These are phyloP conservation scores for Trametes coccinea DNA, from an alignment of 768 basidiomycete species.

Conservation along the genomic window DNA sequence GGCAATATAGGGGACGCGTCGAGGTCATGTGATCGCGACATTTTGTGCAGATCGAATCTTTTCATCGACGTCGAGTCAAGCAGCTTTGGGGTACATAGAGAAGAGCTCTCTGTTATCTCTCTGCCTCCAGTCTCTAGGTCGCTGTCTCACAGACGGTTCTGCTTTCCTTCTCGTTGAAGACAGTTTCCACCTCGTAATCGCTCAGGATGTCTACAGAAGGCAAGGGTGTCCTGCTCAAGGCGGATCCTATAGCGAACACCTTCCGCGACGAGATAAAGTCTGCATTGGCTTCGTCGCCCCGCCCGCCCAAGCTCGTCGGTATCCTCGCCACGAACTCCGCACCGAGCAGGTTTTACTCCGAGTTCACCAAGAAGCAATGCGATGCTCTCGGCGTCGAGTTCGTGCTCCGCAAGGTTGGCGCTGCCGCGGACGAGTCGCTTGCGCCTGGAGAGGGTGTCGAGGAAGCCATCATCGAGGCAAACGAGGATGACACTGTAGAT, in stretches of 20 bases:
- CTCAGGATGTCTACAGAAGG: slow-evolving; percentile 34
- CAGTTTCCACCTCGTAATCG: neutral
- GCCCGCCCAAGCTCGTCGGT: slow-evolving; percentile 78
- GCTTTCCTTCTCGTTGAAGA: neutral
- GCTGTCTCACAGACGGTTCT: too few relatives aligned
- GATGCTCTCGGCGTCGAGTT: slow-evolving; percentile 86
- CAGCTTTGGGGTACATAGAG: too few relatives aligned
- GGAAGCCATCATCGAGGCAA: slow-evolving; percentile 94
- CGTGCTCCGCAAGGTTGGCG: slow-evolving; percentile 71
- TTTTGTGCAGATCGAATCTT: slow-evolving; percentile 9
- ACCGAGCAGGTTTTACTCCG: slow-evolving; percentile 80
- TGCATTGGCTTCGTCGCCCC: slow-evolving; percentile 38
- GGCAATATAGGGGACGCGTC: slow-evolving; percentile 5
- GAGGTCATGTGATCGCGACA: slow-evolving; percentile 15
- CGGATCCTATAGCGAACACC: slow-evolving; percentile 69
- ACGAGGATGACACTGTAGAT: slow-evolving; percentile 80
- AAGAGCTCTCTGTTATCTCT: too few relatives aligned
- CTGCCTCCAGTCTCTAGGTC: too few relatives aligned
- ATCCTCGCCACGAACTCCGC: slow-evolving; percentile 85
- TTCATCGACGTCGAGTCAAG: slow-evolving; percentile 16
- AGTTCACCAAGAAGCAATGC: slow-evolving; percentile 92
- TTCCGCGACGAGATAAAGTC: slow-evolving; percentile 71
- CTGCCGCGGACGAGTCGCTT: slow-evolving; percentile 53
- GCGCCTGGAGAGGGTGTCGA: slow-evolving; percentile 89
- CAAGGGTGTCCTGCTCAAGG: slow-evolving; percentile 78